Evolutionary conservation across 2,329 filamentous ascomycete genomes (phyloP), one percentile per base, ranked within the genome.

Genomic region (Hirsutella rhossiliensis): DNA sequence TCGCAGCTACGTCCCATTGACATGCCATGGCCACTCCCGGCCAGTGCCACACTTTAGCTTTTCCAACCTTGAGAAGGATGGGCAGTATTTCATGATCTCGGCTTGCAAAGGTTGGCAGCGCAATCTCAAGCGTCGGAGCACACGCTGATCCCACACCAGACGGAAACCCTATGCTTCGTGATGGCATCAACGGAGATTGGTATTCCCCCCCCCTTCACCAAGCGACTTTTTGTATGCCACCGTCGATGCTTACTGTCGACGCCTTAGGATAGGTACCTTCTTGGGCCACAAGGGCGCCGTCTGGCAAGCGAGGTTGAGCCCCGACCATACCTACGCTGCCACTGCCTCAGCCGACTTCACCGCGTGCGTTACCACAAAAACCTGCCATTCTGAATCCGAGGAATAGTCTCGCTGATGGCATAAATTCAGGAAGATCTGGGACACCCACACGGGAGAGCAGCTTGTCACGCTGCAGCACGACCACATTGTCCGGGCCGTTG

Each of bases 231-330:
- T 13, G 31, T n/a, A 17, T 37, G 17, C 9, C 17, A 9, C 34
- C n/a, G 6, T 37, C 3, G 9, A 9, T 32, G n/a, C 18, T n/a
- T 27, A 19, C 47, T 54, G 42, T 51, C 55, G 40, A 49, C 48
- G 29, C 18, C 6, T 85, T 61, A 94, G 87, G 86, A 97, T 97
- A 54, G 92, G 92, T 41, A 97, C 92, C 32, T 97, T 97, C 61
- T 83, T 98, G 56, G 92, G 92, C 36, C 92, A 98, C 71, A 97
- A 98, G 67, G 92, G 92, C 50, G 92, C 92, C 32, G 90, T 97
- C 47, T 98, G 92, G 88, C 89, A 96, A 68, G 87, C 89, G 43
- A 80, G 89, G 54, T 74, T 98, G 31, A 95, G 88, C 43, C 81
- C 86, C 18, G 88, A 97, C 66, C 87, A 88, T 37, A 80, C 79